These are phyloP conservation scores for Solanum corneliomulleri DNA, from an alignment of 257 asterid genomes.

Conservation along the genomic window DNA sequence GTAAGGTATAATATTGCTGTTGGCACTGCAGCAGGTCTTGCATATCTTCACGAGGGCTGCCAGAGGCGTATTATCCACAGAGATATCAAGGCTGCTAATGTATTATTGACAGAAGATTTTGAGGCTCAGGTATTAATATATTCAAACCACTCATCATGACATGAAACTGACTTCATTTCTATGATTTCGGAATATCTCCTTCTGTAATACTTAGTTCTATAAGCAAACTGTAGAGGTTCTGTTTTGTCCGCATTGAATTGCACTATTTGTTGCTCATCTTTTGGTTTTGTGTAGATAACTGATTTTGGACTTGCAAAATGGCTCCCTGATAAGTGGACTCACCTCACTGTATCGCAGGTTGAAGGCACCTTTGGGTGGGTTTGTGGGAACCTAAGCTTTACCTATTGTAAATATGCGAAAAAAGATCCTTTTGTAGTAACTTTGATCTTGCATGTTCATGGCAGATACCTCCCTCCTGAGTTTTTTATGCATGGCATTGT, in stretches of 20 bases:
- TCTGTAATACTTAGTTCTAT: neutral
- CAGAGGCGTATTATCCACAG: slow-evolving; percentile 86
- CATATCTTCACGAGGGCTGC: slow-evolving; percentile 92
- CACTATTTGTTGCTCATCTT: slow-evolving; percentile 3
- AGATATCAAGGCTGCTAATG: slow-evolving; percentile 89
- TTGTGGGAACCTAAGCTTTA: neutral
- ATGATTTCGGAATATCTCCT: neutral
- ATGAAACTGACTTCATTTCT: neutral
- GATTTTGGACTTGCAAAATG: slow-evolving; percentile 97
- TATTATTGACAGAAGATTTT: slow-evolving; percentile 72
- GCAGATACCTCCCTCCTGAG: slow-evolving; percentile 97
- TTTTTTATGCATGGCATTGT: slow-evolving; percentile 84
- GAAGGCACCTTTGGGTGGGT: slow-evolving; percentile 95
- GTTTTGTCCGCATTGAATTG: neutral
- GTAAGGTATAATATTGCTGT: slow-evolving; percentile 57
- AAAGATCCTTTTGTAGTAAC: neutral
- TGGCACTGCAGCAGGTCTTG: slow-evolving; percentile 75
- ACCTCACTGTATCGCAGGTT: slow-evolving; percentile 66
- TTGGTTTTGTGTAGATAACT: slow-evolving; percentile 51
- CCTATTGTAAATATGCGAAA: neutral
- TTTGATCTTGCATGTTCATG: neutral
- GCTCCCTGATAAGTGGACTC: slow-evolving; percentile 99
- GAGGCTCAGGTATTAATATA: slow-evolving; percentile 56
- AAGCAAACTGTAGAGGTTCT: neutral
- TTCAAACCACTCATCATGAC: neutral